phyloP scores from a whole-genome alignment of 495 filamentous ascomycete genomes.

The Daldinia caldariorum region DNA sequence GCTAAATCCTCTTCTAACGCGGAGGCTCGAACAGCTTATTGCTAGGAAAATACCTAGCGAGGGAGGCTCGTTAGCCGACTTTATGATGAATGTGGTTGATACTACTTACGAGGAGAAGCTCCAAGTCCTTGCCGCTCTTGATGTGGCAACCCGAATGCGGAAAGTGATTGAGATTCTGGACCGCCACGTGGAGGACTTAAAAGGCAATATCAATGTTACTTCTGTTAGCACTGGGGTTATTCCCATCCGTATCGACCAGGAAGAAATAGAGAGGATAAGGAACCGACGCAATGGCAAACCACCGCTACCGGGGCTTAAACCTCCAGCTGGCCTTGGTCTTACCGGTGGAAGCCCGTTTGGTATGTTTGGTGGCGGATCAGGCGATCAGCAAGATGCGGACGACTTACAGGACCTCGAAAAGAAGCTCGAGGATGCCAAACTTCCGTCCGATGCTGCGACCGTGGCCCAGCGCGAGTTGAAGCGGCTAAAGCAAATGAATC shows the following conservation, averaged over 20 bases:
- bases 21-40: conserved; percentile 87
- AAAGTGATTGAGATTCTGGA: conserved; percentile 82
- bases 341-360: conserved; percentile 55
- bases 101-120: conserved; percentile 89
- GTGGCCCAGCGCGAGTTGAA: conserved; percentile 90
- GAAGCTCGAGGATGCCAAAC: conserved; percentile 79
- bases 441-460: conserved; percentile 75
- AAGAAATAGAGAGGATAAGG: conserved; percentile 52
- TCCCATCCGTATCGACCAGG: conserved; percentile 61
- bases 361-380: conserved; percentile 40
- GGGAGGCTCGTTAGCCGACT: conserved; percentile 91
- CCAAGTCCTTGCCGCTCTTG: conserved; percentile 77
- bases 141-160: conserved; percentile 79
- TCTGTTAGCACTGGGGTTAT: conserved; percentile 69
- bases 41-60: conserved; percentile 76
- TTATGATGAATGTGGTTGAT: conserved; percentile 91
- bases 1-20: conserved; percentile 82
- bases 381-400: conserved; percentile 52
- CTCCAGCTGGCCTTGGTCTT: conserved; percentile 62
- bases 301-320: conserved; percentile 56
- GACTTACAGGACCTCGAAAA: conserved; percentile 88
- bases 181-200: conserved; percentile 80
- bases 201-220: conserved; percentile 82
- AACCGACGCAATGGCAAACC: conserved; percentile 62
- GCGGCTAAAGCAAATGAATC: conserved; percentile 92